These are phyloP conservation scores for Xylariaceae sp. DNA, from an alignment of 2,329 filamentous ascomycete species.

Conservation along the genomic window DNA sequence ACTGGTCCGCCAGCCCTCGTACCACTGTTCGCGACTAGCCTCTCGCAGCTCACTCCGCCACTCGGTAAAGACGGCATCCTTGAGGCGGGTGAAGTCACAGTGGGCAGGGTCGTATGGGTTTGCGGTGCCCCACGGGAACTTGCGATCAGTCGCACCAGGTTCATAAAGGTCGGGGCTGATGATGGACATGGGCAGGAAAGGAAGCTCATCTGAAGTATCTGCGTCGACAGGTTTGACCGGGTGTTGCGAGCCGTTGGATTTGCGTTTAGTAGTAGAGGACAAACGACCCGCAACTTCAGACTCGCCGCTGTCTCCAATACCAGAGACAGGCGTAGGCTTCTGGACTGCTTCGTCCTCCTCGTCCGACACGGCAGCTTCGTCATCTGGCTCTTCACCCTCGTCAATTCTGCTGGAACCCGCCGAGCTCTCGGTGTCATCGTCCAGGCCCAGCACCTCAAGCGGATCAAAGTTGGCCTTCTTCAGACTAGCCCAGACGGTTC, in stretches of 20 bases:
- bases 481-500: constrained; percentile 82
- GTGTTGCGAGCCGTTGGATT: constrained; percentile 46
- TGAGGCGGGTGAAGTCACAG: constrained; percentile 89
- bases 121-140: constrained; percentile 95
- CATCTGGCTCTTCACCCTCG: constrained; percentile 50
- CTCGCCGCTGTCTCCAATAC: constrained; percentile 25
- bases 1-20: constrained; percentile 88
- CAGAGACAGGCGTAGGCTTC: constrained; percentile 27
- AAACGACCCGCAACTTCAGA: constrained; percentile 37
- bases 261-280: constrained; percentile 43
- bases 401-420: constrained; percentile 50
- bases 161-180: constrained; percentile 93
- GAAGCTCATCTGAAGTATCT: constrained; percentile 51
- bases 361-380: constrained; percentile 23
- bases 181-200: constrained; percentile 84
- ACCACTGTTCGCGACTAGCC: constrained; percentile 88
- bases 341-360: constrained; percentile 28
- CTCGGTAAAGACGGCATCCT: constrained; percentile 88
- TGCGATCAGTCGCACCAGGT: constrained; percentile 72
- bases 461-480: constrained; percentile 86
- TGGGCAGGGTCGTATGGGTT: constrained; percentile 88
- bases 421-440: constrained; percentile 63
- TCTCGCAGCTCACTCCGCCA: constrained; percentile 91
- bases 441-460: constrained; percentile 78
- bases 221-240: constrained; percentile 45